A percentile compares a stretch with the other conserved stretches of the same genome.
Conservation (phyloP, 2,329 filamentous ascomycete species). For the Colletotrichum theobromicola region DNA sequence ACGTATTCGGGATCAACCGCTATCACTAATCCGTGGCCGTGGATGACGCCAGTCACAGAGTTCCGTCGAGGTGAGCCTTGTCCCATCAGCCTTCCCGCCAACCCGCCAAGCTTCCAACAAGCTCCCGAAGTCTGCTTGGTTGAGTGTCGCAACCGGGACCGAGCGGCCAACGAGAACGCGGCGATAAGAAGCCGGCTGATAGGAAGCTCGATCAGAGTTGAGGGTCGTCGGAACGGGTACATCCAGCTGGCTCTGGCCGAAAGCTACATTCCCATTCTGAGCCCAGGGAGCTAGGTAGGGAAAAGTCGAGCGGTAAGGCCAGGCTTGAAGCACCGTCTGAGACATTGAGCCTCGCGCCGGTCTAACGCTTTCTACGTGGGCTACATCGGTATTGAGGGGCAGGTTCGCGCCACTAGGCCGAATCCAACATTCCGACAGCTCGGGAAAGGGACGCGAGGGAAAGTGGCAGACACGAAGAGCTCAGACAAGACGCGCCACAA, state of each 20-base stretch:
- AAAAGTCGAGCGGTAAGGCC: background rate
- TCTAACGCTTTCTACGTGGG: conserved; percentile 3
- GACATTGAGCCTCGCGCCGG: conserved; percentile 10
- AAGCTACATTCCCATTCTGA: background rate
- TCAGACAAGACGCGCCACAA: conserved; percentile 7
- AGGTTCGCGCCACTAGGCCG: conserved; percentile 11
- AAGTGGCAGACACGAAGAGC: background rate
- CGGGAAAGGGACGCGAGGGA: conserved; percentile 1
- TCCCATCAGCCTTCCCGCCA: background rate
- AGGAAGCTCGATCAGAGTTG: background rate
- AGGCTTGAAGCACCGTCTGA: conserved; percentile 9
- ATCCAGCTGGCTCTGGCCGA: background rate
- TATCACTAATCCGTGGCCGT: background rate
- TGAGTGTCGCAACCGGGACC: background rate
- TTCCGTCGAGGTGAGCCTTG: background rate
- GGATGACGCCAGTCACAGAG: background rate
- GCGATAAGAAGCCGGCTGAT: conserved; percentile 5
- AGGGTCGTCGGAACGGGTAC: conserved; percentile 9
- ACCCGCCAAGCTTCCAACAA: conserved; percentile 7
- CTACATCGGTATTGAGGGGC: conserved; percentile 6
- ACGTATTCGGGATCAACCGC: background rate
- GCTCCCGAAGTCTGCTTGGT: background rate
- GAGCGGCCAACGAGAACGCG: conserved; percentile 6
- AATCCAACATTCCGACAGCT: conserved; percentile 19
- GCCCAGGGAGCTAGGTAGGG: background rate